Evolutionary conservation across 352 stramenopile species (phyloP).

Genomic region (Phytophthora sojae): DNA sequence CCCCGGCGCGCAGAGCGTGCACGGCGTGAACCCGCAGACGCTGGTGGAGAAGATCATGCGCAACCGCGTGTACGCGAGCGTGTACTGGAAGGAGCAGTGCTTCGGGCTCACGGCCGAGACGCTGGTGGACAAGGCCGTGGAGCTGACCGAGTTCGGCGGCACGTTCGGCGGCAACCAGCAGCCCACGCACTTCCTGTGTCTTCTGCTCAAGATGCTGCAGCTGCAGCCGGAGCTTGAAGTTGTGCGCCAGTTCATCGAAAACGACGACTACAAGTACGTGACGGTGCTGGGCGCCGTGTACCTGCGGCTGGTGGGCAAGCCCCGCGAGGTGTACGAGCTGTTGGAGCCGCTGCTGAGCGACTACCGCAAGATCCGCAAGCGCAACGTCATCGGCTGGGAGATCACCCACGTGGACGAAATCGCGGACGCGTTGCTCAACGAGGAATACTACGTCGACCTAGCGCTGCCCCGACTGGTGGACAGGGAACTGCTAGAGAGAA

Average conservation of each 20-base stretch:
- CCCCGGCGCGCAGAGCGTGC: conserved; percentile 89
- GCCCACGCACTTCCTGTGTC: conserved; percentile 97
- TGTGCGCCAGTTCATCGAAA: conserved; percentile 94
- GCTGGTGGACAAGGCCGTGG: conserved; percentile 96
- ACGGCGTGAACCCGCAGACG: conserved; percentile 98
- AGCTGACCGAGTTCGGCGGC: conserved; percentile 93
- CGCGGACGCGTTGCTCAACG: conserved; percentile 93
- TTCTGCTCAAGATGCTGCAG: conserved; percentile 98
- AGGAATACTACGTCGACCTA: conserved; percentile 95
- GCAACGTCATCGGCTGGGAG: conserved; percentile 90
- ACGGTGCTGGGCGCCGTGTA: conserved; percentile 97
- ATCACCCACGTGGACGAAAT: conserved; percentile 97
- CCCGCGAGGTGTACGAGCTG: conserved; percentile 93
- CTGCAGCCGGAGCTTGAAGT: conserved; percentile 97
- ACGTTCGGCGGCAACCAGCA: conserved; percentile 96
- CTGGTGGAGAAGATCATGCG: conserved; percentile 99
- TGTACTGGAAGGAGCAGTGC: conserved; percentile 99
- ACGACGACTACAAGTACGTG: conserved; percentile 99
- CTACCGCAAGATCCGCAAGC: conserved; percentile 94
- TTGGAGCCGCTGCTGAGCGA: conserved; percentile 97
- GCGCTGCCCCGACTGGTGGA: conserved; percentile 93
- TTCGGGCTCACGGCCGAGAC: conserved; percentile 97
- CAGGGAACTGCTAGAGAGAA: conserved; percentile 88
- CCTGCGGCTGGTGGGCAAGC: conserved; percentile 93
- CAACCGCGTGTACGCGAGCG: conserved; percentile 95